Evolutionary conservation across 345 rosid genomes (phyloP).

Genomic region (Salix brachista): DNA sequence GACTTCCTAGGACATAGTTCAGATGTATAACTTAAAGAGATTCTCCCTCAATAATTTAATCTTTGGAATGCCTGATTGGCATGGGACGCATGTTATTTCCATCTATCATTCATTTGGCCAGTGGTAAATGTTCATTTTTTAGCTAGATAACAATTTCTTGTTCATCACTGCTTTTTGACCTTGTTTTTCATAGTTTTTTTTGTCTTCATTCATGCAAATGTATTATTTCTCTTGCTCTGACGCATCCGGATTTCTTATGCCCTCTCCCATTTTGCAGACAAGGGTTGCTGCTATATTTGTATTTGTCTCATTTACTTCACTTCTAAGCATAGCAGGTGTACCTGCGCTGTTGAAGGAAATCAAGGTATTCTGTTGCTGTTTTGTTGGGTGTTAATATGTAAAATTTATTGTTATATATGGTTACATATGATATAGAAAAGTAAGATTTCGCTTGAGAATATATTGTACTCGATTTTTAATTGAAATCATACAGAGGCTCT

Average conservation of each 20-base stretch:
- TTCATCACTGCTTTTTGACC: background rate
- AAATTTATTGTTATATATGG: background rate
- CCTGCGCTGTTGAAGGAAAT: constrained; percentile 75
- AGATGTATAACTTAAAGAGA: background rate
- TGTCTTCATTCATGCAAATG: background rate
- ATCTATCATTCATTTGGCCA: background rate
- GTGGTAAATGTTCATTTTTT: background rate
- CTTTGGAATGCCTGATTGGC: background rate
- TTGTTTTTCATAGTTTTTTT: background rate
- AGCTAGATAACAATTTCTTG: background rate
- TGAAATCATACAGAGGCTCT: background rate
- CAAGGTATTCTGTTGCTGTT: constrained; percentile 41
- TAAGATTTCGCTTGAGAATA: background rate
- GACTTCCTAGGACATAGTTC: background rate
- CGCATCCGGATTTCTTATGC: background rate
- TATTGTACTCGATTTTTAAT: background rate
- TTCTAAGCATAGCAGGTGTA: constrained; percentile 78
- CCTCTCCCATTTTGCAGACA: constrained; percentile 48
- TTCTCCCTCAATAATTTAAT: background rate
- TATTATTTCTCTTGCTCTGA: background rate
- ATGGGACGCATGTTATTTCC: background rate
- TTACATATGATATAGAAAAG: background rate
- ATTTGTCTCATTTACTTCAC: constrained; percentile 81
- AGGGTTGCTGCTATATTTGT: constrained; percentile 85
- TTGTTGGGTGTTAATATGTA: background rate